Evolutionary conservation across 23 red algal species (phyloP), one percentile per base, ranked within the genome.

Genomic region (Agarophyton chilense): DNA sequence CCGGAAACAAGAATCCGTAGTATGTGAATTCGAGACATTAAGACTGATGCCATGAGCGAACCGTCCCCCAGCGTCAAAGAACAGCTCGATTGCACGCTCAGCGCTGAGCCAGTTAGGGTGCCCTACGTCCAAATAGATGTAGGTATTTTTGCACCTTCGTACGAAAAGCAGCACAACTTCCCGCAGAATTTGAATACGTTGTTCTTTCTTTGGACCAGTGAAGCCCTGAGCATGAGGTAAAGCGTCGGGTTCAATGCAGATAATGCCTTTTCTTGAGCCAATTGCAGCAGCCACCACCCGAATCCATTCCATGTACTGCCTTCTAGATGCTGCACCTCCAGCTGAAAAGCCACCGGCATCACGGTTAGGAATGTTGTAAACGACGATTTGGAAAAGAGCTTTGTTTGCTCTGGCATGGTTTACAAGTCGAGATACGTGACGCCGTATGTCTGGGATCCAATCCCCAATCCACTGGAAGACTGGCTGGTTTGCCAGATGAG

Each of bases 281-380:
- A 89, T 65, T 11, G 65, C 84, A 2, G 72, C 36, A 49, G 61
- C 82, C 34, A 86, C 29, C 10, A 34, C 60, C 17, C 64, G 47
- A 61, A 89, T 67, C 84, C 84, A 89, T 24, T 58, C 36, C 58
- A 89, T 43, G 45, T 89, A 89, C 13, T 58, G 7, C 16, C 74
- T 45, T 61, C 34, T 47, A 10, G 71, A 77, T 17, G 57, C 49
- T 77, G 84, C 67, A 39, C 84, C 84, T 6, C 84, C 84, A 43
- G 84, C 67, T 40, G 84, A 89, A 55, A 78, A 89, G 5, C 84
- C 84, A 8, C 84, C 84, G 6, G 71, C 53, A 53, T 89, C 84
- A 24, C 84, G 70, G 31, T 89, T 89, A 10, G 84, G 84, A 38
- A 89, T 78, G 26, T 89, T 89, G 57, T 89, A 89, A 32, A 89